Percentiles rank a stretch among this genome's conserved stretches.
Conservation (phyloP, 306 rosid genomes). For the Sicyos edulis region DNA sequence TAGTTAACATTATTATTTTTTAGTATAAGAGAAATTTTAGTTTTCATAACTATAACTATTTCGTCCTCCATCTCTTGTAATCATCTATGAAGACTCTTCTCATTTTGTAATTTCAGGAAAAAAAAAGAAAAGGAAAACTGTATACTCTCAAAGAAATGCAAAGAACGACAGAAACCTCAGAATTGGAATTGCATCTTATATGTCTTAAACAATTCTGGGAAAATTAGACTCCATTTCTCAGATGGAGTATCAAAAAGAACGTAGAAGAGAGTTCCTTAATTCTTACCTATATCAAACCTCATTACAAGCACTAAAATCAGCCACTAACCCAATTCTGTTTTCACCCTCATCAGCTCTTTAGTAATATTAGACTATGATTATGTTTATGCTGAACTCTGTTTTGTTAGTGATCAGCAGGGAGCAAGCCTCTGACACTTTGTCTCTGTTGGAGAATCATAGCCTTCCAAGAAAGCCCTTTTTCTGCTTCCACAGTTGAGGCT, state of each 20-base stretch:
- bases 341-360: slow-evolving; percentile 6
- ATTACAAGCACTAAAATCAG: slow-evolving; percentile 25
- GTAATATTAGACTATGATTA: slow-evolving; percentile 7
- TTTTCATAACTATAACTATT: too few relatives aligned
- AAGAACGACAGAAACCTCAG: slow-evolving; percentile 4
- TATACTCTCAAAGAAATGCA: not conserved
- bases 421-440: slow-evolving; percentile 66
- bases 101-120: too few relatives aligned
- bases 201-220: slow-evolving; percentile 15
- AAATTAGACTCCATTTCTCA: not conserved
- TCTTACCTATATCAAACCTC: slow-evolving; percentile 11
- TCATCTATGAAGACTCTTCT: too few relatives aligned
- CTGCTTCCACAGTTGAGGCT: slow-evolving; percentile 54
- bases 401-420: slow-evolving; percentile 43
- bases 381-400: slow-evolving; percentile 21
- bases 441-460: slow-evolving; percentile 59
- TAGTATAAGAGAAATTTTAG: too few relatives aligned
- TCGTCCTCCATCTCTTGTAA: too few relatives aligned
- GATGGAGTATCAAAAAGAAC: not conserved
- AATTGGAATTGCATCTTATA: slow-evolving; percentile 16
- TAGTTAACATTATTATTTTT: too few relatives aligned
- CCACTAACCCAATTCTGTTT: slow-evolving; percentile 32
- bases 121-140: not conserved
- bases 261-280: not conserved
- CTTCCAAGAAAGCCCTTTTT: slow-evolving; percentile 59